Evolutionary conservation across 345 rosid species (phyloP).

Genomic region (Eucalyptus sideroxylon): DNA sequence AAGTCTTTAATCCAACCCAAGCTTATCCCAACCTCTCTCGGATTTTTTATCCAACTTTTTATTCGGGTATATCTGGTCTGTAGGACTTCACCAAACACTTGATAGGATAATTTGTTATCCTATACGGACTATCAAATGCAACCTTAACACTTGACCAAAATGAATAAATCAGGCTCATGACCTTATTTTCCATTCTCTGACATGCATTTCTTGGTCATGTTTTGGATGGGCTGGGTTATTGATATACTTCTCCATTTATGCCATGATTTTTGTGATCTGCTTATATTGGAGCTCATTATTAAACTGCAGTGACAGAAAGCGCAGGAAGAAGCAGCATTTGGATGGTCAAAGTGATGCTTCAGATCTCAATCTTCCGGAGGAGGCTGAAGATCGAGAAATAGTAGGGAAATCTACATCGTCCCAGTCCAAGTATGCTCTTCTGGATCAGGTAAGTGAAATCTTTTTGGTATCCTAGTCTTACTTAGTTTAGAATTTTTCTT

Average conservation of each 20-base stretch:
- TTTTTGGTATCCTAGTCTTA: not conserved
- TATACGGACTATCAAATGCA: not conserved
- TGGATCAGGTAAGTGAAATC: slow-evolving; percentile 50
- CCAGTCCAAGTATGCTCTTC: slow-evolving; percentile 30
- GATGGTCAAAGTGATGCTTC: slow-evolving; percentile 47
- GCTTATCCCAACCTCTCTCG: not conserved
- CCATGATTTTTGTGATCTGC: not conserved
- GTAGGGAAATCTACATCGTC: slow-evolving; percentile 26
- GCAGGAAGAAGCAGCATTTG: slow-evolving; percentile 31
- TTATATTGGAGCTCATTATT: not conserved
- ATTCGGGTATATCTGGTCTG: not conserved
- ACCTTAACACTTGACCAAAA: not conserved
- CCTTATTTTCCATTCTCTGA: not conserved
- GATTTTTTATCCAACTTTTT: not conserved
- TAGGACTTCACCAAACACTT: not conserved
- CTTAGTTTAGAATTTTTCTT: not conserved
- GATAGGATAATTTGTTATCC: not conserved
- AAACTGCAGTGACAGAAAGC: slow-evolving; percentile 36
- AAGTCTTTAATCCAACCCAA: not conserved
- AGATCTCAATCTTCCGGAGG: slow-evolving; percentile 38
- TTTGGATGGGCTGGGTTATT: not conserved
- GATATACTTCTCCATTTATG: not conserved
- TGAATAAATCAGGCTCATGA: not conserved
- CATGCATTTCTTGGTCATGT: not conserved
- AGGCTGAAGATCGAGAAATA: slow-evolving; percentile 27